phyloP scores from a whole-genome alignment of 768 basidiomycete genomes.

The Mycena filopes region DNA sequence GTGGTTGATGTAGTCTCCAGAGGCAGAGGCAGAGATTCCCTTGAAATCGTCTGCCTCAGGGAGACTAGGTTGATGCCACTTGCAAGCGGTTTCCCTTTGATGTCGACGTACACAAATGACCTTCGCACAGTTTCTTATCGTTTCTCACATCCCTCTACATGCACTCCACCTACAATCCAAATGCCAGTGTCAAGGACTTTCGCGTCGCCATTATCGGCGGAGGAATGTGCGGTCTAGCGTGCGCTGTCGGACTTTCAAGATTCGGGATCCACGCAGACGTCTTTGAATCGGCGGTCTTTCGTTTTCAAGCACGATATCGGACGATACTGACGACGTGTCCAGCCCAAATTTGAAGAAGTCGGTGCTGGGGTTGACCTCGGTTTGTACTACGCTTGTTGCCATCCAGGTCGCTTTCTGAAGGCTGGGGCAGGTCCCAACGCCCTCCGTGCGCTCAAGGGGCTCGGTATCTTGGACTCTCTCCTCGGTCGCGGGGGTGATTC shows the following conservation, averaged over 20 bases:
- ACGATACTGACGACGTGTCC: slow-evolving; percentile 8
- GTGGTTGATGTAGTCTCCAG: no score
- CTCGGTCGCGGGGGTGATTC: slow-evolving; percentile 49
- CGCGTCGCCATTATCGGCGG: slow-evolving; percentile 65
- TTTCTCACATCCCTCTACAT: not conserved
- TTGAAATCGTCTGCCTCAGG: no score
- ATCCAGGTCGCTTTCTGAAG: not conserved
- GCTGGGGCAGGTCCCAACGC: slow-evolving; percentile 58
- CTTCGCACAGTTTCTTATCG: not conserved
- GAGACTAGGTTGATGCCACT: no score
- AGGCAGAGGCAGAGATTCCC: no score
- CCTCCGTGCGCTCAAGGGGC: slow-evolving; percentile 52
- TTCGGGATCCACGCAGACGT: slow-evolving; percentile 58
- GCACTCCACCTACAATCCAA: not conserved
- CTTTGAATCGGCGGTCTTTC: slow-evolving; percentile 62
- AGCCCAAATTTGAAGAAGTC: slow-evolving; percentile 62
- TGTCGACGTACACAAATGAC: no score
- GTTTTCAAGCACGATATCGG: not conserved
- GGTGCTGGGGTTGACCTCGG: slow-evolving; percentile 67
- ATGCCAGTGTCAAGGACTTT: slow-evolving; percentile 48
- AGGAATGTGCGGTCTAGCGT: slow-evolving; percentile 63
- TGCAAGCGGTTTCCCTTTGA: no score
- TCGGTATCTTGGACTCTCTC: slow-evolving; percentile 57
- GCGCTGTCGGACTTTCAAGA: slow-evolving; percentile 55
- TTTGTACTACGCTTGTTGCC: no score